Evolutionary conservation across 2,329 filamentous ascomycete genomes (phyloP).

Genomic region (Cladophialophora psammophila): DNA sequence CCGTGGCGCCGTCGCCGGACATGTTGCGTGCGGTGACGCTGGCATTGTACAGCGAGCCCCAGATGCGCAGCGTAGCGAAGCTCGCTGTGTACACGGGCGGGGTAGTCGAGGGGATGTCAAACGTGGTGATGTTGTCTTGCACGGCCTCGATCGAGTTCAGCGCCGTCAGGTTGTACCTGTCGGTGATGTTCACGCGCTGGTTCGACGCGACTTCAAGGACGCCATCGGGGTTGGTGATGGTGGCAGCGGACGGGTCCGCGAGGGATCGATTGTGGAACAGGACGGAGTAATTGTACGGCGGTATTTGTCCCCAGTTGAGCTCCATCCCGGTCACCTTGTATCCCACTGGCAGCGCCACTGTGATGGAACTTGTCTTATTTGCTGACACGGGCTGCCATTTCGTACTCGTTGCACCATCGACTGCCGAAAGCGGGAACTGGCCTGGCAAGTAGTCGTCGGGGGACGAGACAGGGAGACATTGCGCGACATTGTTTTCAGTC

Average conservation of each 20-base stretch:
- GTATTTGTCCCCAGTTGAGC: constrained; percentile 68
- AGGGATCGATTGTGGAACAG: constrained; percentile 61
- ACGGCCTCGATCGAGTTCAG: constrained; percentile 48
- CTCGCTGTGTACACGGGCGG: constrained; percentile 45
- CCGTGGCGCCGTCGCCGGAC: constrained; percentile 54
- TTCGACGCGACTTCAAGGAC: constrained; percentile 39
- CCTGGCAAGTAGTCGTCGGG: constrained; percentile 62
- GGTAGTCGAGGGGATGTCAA: constrained; percentile 28
- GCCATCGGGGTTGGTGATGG: constrained; percentile 22
- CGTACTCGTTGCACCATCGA: constrained; percentile 71
- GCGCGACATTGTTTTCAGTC: constrained; percentile 66
- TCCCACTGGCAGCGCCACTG: constrained; percentile 59
- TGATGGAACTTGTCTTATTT: constrained; percentile 62
- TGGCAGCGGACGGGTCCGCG: constrained; percentile 35
- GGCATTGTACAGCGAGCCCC: constrained; percentile 50
- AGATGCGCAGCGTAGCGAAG: constrained; percentile 54
- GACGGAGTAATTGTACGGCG: constrained; percentile 62
- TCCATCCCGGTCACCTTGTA: constrained; percentile 53
- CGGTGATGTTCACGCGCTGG: constrained; percentile 47
- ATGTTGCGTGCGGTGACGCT: constrained; percentile 45
- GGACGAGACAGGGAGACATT: constrained; percentile 66
- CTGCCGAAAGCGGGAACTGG: constrained; percentile 72
- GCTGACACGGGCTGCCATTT: constrained; percentile 68
- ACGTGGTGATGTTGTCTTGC: constrained; percentile 51
- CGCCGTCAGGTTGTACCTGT: constrained; percentile 49